A percentile compares a stretch with the other conserved stretches of the same genome.
Evolutionary conservation across 371 early-diverging fungal species (phyloP).

Genomic region (Mucor velutinosus): DNA sequence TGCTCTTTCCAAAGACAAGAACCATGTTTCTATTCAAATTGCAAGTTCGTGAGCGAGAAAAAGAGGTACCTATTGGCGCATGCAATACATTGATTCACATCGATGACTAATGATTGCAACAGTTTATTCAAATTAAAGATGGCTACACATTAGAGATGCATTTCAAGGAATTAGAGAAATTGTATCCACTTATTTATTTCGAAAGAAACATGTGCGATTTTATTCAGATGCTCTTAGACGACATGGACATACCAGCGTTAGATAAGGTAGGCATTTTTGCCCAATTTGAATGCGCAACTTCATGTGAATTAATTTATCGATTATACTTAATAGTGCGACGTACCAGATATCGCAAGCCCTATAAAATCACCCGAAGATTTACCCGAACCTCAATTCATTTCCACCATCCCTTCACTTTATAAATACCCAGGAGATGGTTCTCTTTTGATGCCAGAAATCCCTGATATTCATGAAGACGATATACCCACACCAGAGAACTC

Average conservation of each 20-base stretch:
- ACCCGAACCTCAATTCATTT: constrained; percentile 18
- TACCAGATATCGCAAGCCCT: constrained; percentile 17
- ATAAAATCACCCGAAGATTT: constrained; percentile 26
- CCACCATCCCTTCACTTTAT: constrained; percentile 30
- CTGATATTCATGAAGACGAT: constrained; percentile 20
- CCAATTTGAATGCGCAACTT: background rate
- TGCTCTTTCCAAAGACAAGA: constrained; percentile 53
- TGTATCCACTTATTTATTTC: constrained; percentile 50
- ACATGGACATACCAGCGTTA: constrained; percentile 44
- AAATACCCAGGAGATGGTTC: constrained; percentile 52
- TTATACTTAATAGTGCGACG: constrained; percentile 2
- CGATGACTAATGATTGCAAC: background rate
- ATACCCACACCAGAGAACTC: background rate
- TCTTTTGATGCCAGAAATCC: constrained; percentile 43
- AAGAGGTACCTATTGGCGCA: constrained; percentile 34
- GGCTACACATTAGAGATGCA: constrained; percentile 47
- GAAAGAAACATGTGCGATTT: constrained; percentile 51
- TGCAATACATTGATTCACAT: background rate
- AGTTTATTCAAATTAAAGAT: constrained; percentile 43
- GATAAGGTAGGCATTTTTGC: constrained; percentile 37
- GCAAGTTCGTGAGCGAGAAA: constrained; percentile 50
- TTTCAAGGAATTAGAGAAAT: constrained; percentile 50
- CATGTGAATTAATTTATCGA: background rate
- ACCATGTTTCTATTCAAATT: constrained; percentile 53
- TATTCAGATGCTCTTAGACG: constrained; percentile 45